Conservation (phyloP, 2,329 filamentous ascomycete genomes). For the Periconia sp. region DNA sequence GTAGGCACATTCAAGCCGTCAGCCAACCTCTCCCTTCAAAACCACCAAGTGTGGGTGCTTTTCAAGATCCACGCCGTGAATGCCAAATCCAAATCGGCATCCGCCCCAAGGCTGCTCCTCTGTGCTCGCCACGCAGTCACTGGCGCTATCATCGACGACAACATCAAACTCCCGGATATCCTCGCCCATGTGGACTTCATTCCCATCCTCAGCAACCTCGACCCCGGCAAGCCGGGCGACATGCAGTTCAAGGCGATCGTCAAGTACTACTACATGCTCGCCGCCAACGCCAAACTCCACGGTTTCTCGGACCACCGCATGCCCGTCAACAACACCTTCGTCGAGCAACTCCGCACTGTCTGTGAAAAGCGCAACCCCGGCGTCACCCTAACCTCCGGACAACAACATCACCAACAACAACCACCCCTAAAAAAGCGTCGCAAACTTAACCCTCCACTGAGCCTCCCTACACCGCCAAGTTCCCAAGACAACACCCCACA, state of each 20-base stretch:
- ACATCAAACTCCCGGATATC: slow-evolving; percentile 2
- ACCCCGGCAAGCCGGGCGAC: not conserved
- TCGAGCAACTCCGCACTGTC: slow-evolving; percentile 4
- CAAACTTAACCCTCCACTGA: not conserved
- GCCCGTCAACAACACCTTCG: slow-evolving; percentile 7
- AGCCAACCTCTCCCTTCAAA: not conserved
- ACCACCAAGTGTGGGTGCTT: slow-evolving; percentile 3
- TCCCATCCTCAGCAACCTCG: slow-evolving; percentile 2
- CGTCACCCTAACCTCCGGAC: not conserved
- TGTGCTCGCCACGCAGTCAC: slow-evolving; percentile 1
- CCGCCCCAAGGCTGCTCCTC: slow-evolving; percentile 7
- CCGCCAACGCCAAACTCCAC: slow-evolving; percentile 3
- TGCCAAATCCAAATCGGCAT: not conserved
- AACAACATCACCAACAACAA: not conserved
- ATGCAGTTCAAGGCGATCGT: slow-evolving; percentile 7
- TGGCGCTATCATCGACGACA: not conserved
- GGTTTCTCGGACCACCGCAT: slow-evolving; percentile 8
- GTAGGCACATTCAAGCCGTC: slow-evolving; percentile 1
- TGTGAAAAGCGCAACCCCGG: not conserved
- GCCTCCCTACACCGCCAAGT: not conserved
- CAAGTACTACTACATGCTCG: slow-evolving; percentile 11
- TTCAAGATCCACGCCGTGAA: slow-evolving; percentile 8
- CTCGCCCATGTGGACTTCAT: slow-evolving; percentile 2
- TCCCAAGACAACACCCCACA: not conserved
- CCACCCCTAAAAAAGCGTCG: not conserved